Conservation (phyloP, 345 rosid genomes). For the Nasturtium officinale region DNA sequence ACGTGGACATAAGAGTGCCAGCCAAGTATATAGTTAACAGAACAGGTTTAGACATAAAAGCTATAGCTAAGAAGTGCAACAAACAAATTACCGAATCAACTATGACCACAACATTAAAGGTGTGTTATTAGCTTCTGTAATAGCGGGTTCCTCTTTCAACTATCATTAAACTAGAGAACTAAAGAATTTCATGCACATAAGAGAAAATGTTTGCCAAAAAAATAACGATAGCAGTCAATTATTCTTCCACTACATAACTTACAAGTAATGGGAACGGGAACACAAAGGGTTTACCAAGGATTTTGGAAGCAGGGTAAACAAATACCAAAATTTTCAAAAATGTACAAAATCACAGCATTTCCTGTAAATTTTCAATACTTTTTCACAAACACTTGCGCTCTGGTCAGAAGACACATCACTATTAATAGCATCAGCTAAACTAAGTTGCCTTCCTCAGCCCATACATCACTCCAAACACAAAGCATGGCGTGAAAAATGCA, state of each 20-base stretch:
- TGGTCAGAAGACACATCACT: conserved; percentile 11
- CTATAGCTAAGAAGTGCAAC: not conserved
- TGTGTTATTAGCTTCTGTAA: not conserved
- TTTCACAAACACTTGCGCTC: not conserved
- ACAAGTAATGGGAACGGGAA: not conserved
- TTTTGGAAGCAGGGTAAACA: not conserved
- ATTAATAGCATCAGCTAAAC: not conserved
- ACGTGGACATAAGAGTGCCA: not conserved
- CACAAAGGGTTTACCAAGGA: not conserved
- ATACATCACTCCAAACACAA: not conserved
- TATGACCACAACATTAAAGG: not conserved
- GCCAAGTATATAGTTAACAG: not conserved
- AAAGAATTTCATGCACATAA: not conserved
- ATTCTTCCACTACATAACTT: not conserved
- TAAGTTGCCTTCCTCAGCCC: not conserved
- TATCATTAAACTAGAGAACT: not conserved
- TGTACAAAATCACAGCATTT: not conserved
- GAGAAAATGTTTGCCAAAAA: not conserved
- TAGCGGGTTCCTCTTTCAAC: not conserved
- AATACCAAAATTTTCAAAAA: not conserved
- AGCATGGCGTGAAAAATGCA: not conserved
- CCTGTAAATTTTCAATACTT: not conserved
- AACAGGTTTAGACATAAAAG: not conserved
- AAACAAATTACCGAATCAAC: not conserved
- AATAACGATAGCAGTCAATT: not conserved